These are phyloP conservation scores for Knoxdaviesia capensis DNA, from an alignment of 2,329 filamentous ascomycete genomes.

Conservation along the genomic window DNA sequence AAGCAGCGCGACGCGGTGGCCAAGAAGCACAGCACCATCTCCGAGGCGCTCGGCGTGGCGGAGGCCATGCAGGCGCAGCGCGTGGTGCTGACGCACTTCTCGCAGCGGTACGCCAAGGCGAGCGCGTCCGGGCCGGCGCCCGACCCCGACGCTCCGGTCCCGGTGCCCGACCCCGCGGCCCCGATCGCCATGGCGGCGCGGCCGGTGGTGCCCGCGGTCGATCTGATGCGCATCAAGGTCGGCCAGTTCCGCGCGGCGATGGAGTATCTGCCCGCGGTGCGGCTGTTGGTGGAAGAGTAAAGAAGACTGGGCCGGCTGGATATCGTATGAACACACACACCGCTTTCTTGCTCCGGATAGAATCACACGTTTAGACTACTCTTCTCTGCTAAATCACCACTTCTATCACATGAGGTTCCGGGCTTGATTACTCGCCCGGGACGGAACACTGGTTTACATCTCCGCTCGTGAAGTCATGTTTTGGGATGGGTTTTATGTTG, in stretches of 20 bases:
- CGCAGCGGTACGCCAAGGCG: constrained; percentile 77
- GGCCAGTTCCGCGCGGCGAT: constrained; percentile 50
- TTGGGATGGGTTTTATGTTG: no score
- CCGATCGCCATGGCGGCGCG: constrained; percentile 22
- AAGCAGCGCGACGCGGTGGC: constrained; percentile 55
- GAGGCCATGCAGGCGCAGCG: constrained; percentile 59
- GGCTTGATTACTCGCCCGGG: no score
- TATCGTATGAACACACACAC: no score
- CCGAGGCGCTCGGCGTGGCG: constrained; percentile 65
- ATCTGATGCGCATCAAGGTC: constrained; percentile 56
- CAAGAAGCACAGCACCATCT: constrained; percentile 81
- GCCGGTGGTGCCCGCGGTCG: constrained; percentile 45
- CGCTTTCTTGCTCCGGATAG: no score
- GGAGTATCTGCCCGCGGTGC: constrained; percentile 37
- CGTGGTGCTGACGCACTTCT: constrained; percentile 83
- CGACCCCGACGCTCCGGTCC: constrained; percentile 21
- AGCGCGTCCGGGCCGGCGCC: no score
- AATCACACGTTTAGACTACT: no score
- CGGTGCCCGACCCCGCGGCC: constrained; percentile 17
- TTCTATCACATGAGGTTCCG: no score
- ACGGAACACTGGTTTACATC: no score
- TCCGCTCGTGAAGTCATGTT: no score
- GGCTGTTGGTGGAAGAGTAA: constrained; percentile 24
- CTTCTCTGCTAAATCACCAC: no score
- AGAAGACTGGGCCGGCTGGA: background rate